Percentiles rank a stretch among this genome's conserved stretches.
These are phyloP conservation scores for Yamadazyma sp. DNA, from an alignment of 805 yeast genomes.

Conservation along the genomic window DNA sequence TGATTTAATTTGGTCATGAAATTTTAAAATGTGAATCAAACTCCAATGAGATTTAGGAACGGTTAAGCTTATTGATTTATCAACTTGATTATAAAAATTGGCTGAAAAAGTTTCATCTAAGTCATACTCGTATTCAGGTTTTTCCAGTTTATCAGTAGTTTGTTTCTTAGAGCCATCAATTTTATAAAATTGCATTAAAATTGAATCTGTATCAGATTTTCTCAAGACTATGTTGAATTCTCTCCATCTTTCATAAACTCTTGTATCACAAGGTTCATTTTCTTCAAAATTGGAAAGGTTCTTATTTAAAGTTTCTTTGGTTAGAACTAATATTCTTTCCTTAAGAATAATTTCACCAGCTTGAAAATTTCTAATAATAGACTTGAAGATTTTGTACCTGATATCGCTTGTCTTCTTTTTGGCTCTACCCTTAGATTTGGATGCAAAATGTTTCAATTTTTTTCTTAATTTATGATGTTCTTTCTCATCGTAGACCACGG, in stretches of 20 bases:
- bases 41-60: slow-evolving; percentile 10
- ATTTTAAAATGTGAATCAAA: slow-evolving; percentile 51
- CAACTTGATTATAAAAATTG: slow-evolving; percentile 60
- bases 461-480: slow-evolving; percentile 12
- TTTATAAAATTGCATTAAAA: slow-evolving; percentile 62
- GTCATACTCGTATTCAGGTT: slow-evolving; percentile 20
- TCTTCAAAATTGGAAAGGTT: slow-evolving; percentile 38
- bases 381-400: slow-evolving; percentile 17
- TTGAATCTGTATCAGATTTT: slow-evolving; percentile 46
- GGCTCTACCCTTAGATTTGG: slow-evolving; percentile 22
- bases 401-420: slow-evolving; percentile 15
- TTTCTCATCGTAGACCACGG: slow-evolving; percentile 2
- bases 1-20: slow-evolving; percentile 52
- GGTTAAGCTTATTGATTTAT: slow-evolving; percentile 62
- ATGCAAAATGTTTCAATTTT: slow-evolving; percentile 23
- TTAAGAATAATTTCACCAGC: slow-evolving; percentile 63
- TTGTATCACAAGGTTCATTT: slow-evolving; percentile 47
- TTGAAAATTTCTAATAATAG: slow-evolving; percentile 28
- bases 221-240: slow-evolving; percentile 75
- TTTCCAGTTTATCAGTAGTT: no score
- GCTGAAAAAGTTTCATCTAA: slow-evolving; percentile 28
- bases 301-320: slow-evolving; percentile 33
- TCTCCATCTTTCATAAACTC: slow-evolving; percentile 70
- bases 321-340: slow-evolving; percentile 68
- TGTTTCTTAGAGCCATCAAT: slow-evolving; percentile 25